Evolutionary conservation across 208 protist genomes (phyloP).

Genomic region (Phytomonas sp.): DNA sequence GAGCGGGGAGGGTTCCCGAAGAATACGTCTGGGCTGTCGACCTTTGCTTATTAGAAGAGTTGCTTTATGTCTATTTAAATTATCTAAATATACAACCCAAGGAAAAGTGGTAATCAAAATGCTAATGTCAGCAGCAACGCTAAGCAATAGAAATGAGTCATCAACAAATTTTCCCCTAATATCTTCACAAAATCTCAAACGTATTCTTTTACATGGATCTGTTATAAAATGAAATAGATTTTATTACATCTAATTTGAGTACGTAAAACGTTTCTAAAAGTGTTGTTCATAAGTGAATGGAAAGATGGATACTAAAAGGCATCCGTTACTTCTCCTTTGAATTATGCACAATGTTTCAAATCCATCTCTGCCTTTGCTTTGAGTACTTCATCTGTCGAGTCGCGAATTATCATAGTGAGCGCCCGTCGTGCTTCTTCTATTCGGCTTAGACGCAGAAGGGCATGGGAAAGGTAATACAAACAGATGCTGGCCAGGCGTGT

Average conservation of each 20-base stretch:
- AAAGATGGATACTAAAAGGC: neutral
- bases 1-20: no score
- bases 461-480: conserved; percentile 58
- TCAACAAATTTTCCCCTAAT: neutral
- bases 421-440: conserved; percentile 45
- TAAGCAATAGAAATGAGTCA: neutral
- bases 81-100: no score
- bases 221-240: conserved; percentile 1
- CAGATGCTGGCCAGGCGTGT: neutral
- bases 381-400: conserved; percentile 42
- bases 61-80: no score
- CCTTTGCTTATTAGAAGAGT: no score
- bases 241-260: conserved; percentile 3
- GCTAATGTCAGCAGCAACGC: neutral
- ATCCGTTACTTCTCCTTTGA: neutral
- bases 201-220: conserved; percentile 1
- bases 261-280: conserved; percentile 3
- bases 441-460: conserved; percentile 28
- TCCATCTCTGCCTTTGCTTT: conserved; percentile 69
- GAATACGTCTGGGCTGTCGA: no score
- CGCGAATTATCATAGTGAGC: conserved; percentile 28
- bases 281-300: neutral
- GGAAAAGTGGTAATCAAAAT: no score
- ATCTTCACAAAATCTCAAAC: neutral
- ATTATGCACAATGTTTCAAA: conserved; percentile 14